These are phyloP conservation scores for Garcia nutans DNA, from an alignment of 345 rosid genomes.

Conservation along the genomic window DNA sequence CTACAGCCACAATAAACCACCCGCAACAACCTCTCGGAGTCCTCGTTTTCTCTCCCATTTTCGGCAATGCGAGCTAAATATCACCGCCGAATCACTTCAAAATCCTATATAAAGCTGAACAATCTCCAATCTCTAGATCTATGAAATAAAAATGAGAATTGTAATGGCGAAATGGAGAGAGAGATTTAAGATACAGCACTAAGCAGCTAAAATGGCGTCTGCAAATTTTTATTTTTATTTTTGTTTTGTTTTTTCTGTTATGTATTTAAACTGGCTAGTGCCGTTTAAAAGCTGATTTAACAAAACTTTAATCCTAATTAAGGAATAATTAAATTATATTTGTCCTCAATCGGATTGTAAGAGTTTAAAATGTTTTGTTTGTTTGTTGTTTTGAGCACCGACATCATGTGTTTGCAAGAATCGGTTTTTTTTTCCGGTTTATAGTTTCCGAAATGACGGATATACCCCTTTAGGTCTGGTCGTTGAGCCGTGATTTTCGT, in stretches of 20 bases:
- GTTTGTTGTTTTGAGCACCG: not conserved
- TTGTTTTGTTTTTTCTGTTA: no score
- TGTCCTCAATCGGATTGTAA: not conserved
- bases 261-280: no score
- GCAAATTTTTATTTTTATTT: no score
- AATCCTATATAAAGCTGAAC: not conserved
- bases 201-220: not conserved
- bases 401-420: not conserved
- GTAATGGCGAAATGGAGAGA: not conserved
- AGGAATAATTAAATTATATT: not conserved
- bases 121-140: not conserved
- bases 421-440: not conserved
- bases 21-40: conserved; percentile 56
- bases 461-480: not conserved
- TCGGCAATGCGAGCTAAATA: not conserved
- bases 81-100: not conserved
- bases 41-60: conserved; percentile 66
- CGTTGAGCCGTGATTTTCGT: not conserved
- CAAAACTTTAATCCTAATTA: not conserved
- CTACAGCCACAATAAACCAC: conserved; percentile 59
- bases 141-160: not conserved
- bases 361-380: not conserved
- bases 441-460: not conserved
- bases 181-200: not conserved
- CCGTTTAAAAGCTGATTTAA: not conserved